Evolutionary conservation across 2,329 filamentous ascomycete species (phyloP).

Genomic region (Coniella vitis): DNA sequence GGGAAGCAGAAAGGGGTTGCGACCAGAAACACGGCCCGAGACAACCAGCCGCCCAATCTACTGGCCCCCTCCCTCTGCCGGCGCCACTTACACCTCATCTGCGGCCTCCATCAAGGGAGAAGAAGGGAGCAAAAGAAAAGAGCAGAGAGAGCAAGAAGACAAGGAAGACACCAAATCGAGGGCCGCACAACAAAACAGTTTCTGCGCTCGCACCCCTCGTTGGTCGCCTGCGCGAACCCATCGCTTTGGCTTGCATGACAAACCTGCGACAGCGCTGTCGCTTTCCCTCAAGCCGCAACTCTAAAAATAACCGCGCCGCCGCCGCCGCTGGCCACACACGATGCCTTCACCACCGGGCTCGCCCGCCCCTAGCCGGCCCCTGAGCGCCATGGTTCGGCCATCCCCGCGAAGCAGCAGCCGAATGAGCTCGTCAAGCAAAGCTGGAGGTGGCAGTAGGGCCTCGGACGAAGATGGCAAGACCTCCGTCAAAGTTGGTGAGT

Average conservation of each 20-base stretch:
- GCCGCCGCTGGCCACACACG: conserved; percentile 15
- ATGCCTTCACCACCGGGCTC: conserved; percentile 71
- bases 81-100: conserved; percentile 1
- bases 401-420: conserved; percentile 72
- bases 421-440: conserved; percentile 75
- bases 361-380: conserved; percentile 60
- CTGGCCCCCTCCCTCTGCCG: conserved; percentile 4
- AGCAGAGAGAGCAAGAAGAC: too few relatives aligned
- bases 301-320: neutral
- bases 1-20: neutral
- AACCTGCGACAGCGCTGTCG: conserved; percentile 2
- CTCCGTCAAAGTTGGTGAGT: conserved; percentile 93
- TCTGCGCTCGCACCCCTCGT: neutral
- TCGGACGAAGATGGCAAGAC: conserved; percentile 89
- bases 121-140: neutral
- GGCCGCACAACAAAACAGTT: neutral
- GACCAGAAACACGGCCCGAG: conserved; percentile 1
- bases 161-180: too few relatives aligned
- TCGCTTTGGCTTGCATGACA: conserved; percentile 5
- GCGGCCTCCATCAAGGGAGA: neutral
- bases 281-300: conserved; percentile 16
- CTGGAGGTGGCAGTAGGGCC: conserved; percentile 67
- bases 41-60: neutral
- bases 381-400: conserved; percentile 74
- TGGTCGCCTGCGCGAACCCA: neutral